Conservation (phyloP, 305 asterid genomes). For the Fraxinus sp. region DNA sequence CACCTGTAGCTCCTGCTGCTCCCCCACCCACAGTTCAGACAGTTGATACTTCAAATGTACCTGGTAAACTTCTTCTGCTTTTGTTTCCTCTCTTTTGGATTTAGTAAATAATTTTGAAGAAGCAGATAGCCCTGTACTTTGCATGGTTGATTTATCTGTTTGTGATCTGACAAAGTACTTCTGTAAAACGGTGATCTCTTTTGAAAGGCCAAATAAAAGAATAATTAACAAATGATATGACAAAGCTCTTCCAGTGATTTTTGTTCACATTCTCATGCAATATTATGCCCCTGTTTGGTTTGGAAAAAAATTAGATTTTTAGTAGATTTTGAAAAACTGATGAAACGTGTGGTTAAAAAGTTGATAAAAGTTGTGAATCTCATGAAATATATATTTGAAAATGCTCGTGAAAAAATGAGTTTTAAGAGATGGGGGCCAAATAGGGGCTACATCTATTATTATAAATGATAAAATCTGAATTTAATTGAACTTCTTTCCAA, state of each 20-base stretch:
- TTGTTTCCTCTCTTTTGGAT: slow-evolving; percentile 13
- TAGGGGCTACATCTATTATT: neutral
- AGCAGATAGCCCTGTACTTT: neutral
- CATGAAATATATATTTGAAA: neutral
- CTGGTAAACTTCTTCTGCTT: slow-evolving; percentile 51
- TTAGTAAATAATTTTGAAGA: neutral
- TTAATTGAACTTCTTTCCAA: neutral
- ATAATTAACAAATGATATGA: neutral
- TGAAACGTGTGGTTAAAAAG: neutral
- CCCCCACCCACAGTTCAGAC: slow-evolving; percentile 99
- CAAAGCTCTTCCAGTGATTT: neutral
- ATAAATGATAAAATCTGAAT: neutral
- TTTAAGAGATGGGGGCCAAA: neutral
- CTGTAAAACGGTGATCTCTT: neutral
- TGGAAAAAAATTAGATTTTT: neutral
- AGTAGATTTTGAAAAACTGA: neutral
- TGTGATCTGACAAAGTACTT: neutral
- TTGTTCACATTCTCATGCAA: neutral
- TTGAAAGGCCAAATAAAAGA: neutral
- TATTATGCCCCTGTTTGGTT: neutral
- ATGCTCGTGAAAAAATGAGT: neutral
- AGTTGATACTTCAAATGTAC: slow-evolving; percentile 90
- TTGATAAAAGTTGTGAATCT: neutral
- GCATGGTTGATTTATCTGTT: neutral
- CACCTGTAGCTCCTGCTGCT: slow-evolving; percentile 74